Evolutionary conservation across 2,329 filamentous ascomycete genomes (phyloP), one percentile per base, ranked within the genome.

Genomic region (Didymellaceae sp.): DNA sequence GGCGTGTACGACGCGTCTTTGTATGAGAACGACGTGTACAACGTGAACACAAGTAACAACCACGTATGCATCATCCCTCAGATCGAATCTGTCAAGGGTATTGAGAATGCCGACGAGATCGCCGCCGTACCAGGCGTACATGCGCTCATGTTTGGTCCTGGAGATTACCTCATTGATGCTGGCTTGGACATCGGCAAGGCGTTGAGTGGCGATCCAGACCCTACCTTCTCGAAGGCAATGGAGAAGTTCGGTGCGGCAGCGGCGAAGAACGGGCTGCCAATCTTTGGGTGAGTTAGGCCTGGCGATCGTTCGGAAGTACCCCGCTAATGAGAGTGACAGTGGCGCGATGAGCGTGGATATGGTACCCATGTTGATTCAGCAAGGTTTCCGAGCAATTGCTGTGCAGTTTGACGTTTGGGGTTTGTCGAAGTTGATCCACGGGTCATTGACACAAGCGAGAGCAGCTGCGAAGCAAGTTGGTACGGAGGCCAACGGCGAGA

Each of bases 391-490:
- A 4, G 54, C 53, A 8, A 61, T 67, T 40, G 59, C 47, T 16
- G 59, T 66, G 32, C 52, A 61, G n/a, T 65, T 65, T 18, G 62
- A 65, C 49, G 52, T 62, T n/a, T 66, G 64, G 64, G 59, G 53
- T 1, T 42, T 64, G 17, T 52, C 61, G 6, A 54, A 54, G 21
- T 33, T 66, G 34, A 35, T 64, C 5, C 48, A 58, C 9, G 46
- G 37, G 8, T 55, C 55, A 8, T 40, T 67, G 45, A 51, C 56
- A 30, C 39, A 49, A 25, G 61, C 56, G 4, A 61, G 54, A 32
- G 57, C 51, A n/a, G 22, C 46, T 39, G 59, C 54, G 21, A 63
- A 65, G 56, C 24, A 55, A 20, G 54, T 54, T 16, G 63, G 54
- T 16, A 52, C 51, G 9, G 45, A 44, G 11, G 17, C 49, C 2